phyloP scores from a whole-genome alignment of 1,284 basidiomycete species.

The Schizophyllum commune region DNA sequence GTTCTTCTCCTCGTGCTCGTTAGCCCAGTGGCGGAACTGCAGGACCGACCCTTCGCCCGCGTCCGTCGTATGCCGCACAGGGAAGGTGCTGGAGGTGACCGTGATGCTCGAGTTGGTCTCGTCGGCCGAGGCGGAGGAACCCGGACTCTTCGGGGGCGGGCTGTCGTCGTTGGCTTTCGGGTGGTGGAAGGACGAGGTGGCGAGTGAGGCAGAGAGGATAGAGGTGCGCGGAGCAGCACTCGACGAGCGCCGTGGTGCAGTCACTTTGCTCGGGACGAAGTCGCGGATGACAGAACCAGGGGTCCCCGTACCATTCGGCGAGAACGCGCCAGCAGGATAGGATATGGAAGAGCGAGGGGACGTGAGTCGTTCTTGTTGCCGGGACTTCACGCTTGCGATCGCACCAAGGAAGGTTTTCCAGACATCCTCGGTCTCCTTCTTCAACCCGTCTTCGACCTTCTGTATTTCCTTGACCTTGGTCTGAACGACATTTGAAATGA shows the following conservation, averaged over 20 bases:
- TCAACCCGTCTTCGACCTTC: conserved; percentile 45
- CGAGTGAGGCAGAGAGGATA: conserved; percentile 63
- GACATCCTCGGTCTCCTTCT: conserved; percentile 50
- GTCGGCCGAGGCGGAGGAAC: neutral
- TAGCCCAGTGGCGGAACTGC: conserved; percentile 38
- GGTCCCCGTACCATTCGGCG: conserved; percentile 3
- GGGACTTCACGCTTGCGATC: conserved; percentile 34
- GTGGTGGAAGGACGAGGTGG: conserved; percentile 51
- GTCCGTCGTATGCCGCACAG: neutral
- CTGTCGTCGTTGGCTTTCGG: conserved; percentile 25
- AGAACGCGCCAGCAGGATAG: conserved; percentile 11
- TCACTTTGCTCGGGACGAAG: conserved; percentile 45
- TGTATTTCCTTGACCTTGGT: conserved; percentile 52
- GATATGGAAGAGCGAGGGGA: conserved; percentile 16
- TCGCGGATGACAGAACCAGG: conserved; percentile 25
- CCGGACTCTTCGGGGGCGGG: neutral
- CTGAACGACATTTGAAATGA: conserved; percentile 46
- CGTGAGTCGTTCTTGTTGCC: conserved; percentile 14
- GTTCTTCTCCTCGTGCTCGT: conserved; percentile 53
- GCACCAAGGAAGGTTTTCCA: conserved; percentile 55
- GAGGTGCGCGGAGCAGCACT: conserved; percentile 40
- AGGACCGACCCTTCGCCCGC: conserved; percentile 29
- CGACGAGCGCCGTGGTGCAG: conserved; percentile 26
- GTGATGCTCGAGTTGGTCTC: neutral
- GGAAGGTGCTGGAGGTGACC: conserved; percentile 3